Evolutionary conservation across 2,329 filamentous ascomycete species (phyloP).

Genomic region (Fusarium caatingaense): DNA sequence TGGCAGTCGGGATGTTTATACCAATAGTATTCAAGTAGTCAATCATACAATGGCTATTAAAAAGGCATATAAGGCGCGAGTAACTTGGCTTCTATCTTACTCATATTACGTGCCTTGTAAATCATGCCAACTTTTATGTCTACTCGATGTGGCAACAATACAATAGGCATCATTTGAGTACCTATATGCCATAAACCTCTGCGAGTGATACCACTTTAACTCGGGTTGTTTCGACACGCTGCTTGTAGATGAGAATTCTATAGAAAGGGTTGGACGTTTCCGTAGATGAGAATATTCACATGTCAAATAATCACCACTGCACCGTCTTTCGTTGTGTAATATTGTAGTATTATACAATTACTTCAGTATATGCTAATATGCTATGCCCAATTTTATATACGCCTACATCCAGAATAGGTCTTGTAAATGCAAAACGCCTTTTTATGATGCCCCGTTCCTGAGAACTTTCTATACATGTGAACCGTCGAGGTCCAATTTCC

Average conservation of each 20-base stretch:
- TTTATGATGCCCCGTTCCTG: neutral
- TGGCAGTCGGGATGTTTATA: neutral
- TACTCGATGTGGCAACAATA: neutral
- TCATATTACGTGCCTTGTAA: neutral
- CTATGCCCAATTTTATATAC: conserved; percentile 6
- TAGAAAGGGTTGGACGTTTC: neutral
- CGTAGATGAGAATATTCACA: neutral
- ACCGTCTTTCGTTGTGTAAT: neutral
- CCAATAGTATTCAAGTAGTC: neutral
- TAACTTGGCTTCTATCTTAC: neutral
- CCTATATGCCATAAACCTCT: neutral
- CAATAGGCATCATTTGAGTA: neutral
- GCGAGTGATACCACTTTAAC: neutral
- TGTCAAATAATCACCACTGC: neutral
- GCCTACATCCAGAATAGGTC: neutral
- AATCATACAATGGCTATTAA: neutral
- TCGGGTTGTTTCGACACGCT: neutral
- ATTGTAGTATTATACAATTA: conserved; percentile 5
- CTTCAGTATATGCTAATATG: conserved; percentile 2
- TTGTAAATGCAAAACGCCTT: conserved; percentile 19
- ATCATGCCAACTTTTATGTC: neutral
- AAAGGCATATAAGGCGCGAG: neutral
- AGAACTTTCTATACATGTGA: neutral
- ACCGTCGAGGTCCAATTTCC: neutral
- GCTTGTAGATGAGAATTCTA: neutral